Percentiles rank a stretch among this genome's conserved stretches.
phyloP scores from a whole-genome alignment of 2,329 filamentous ascomycete species.

The Aspergillus sergii region DNA sequence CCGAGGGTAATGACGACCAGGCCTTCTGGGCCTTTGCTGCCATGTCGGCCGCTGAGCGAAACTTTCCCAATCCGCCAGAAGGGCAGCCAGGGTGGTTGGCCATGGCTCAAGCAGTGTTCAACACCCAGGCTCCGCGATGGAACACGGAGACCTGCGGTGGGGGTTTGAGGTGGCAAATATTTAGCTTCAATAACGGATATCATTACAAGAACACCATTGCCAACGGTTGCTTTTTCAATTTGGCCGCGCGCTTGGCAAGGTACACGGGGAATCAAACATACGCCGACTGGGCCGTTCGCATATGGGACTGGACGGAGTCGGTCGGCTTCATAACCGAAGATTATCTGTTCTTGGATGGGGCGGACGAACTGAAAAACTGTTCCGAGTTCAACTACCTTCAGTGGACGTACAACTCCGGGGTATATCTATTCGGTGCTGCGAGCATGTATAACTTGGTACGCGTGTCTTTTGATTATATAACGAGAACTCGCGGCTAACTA shows the following conservation, averaged over 20 bases:
- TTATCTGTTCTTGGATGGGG: slow-evolving; percentile 60
- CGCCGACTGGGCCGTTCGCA: slow-evolving; percentile 67
- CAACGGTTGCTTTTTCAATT: slow-evolving; percentile 36
- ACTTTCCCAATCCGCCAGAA: slow-evolving; percentile 45
- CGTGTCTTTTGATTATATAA: neutral
- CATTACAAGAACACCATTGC: slow-evolving; percentile 40
- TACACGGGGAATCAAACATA: slow-evolving; percentile 38
- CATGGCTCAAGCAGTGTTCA: slow-evolving; percentile 77
- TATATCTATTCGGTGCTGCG: slow-evolving; percentile 58
- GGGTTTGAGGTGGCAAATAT: slow-evolving; percentile 57
- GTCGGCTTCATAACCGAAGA: slow-evolving; percentile 54
- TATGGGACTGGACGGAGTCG: slow-evolving; percentile 59
- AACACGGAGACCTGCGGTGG: slow-evolving; percentile 68
- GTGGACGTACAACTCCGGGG: slow-evolving; percentile 61
- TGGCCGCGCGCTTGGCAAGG: slow-evolving; percentile 32
- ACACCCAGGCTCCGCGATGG: slow-evolving; percentile 74
- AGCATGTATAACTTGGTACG: slow-evolving; percentile 58
- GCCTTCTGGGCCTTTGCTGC: slow-evolving; percentile 61
- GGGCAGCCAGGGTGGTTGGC: slow-evolving; percentile 74
- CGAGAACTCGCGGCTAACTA: neutral
- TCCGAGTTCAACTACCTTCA: slow-evolving; percentile 54
- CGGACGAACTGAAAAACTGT: slow-evolving; percentile 56
- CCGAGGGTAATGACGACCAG: slow-evolving; percentile 60
- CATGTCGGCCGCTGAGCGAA: slow-evolving; percentile 57
- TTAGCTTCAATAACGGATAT: slow-evolving; percentile 37